phyloP scores from a whole-genome alignment of 1,284 basidiomycete species.

The Anthracocystis setariae region DNA sequence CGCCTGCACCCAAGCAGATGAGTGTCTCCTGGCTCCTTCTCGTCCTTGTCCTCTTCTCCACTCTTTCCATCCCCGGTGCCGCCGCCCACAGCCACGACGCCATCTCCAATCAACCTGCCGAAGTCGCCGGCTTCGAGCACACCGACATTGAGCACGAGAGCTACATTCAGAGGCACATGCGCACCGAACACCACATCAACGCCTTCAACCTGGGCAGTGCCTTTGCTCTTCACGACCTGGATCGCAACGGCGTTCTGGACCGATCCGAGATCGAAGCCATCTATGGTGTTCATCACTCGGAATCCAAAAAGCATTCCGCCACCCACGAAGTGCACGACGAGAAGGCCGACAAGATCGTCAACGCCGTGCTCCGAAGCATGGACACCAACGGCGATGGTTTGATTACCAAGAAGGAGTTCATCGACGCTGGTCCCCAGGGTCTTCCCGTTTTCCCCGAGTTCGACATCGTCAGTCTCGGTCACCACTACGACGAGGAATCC shows the following conservation, averaged over 20 bases:
- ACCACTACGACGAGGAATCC: slow-evolving; percentile 77
- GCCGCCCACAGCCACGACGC: slow-evolving; percentile 40
- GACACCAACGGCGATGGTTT: slow-evolving; percentile 83
- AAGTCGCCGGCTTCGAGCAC: slow-evolving; percentile 48
- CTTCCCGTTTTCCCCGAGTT: slow-evolving; percentile 79
- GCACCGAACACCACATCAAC: slow-evolving; percentile 67
- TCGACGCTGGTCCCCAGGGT: slow-evolving; percentile 77
- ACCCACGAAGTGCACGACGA: slow-evolving; percentile 80
- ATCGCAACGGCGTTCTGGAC: slow-evolving; percentile 72
- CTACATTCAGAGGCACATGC: slow-evolving; percentile 67
- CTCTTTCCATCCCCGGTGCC: slow-evolving; percentile 28
- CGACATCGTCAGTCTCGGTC: slow-evolving; percentile 77
- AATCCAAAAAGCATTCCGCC: slow-evolving; percentile 85
- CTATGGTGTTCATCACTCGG: slow-evolving; percentile 90
- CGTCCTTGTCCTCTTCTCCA: slow-evolving; percentile 45
- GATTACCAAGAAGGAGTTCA: slow-evolving; percentile 82
- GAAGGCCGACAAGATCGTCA: slow-evolving; percentile 85
- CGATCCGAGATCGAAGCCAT: slow-evolving; percentile 69
- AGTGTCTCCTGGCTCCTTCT: slow-evolving; percentile 46
- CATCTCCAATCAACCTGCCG: slow-evolving; percentile 38
- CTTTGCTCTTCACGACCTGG: slow-evolving; percentile 89
- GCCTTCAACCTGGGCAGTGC: slow-evolving; percentile 67
- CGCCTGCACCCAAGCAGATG: slow-evolving; percentile 34
- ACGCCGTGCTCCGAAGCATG: slow-evolving; percentile 77
- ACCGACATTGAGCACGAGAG: slow-evolving; percentile 52